Evolutionary conservation across 1,284 basidiomycete genomes (phyloP), one percentile per base, ranked within the genome.

Genomic region (Cutaneotrichosporon dermatis): DNA sequence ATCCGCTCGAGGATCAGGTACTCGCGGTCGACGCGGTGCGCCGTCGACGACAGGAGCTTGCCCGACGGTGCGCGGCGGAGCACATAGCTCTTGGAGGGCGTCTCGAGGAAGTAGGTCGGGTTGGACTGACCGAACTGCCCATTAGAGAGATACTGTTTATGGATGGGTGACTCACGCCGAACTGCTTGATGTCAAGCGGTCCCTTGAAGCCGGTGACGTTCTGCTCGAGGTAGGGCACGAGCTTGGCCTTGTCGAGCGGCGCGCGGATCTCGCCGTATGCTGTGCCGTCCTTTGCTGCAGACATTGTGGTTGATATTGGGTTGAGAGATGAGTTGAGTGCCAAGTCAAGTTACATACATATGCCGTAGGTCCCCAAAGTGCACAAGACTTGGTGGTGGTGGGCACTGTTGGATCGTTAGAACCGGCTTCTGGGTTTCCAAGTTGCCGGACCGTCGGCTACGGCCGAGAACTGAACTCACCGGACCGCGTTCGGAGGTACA

Each of bases 21-120:
- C 80, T 97, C 94, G 45, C 94, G 85, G 72, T 97, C 94, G 50
- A 98, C 85, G 71, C 94, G 90, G 74, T 98, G 94, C 0, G 94
- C 94, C 1, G 92, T 97, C 54, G 86, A 82, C 1, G 89, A 91
- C 12, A 98, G 80, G 1, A 97, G 84, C 45, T 86, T 80, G 0
- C 94, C 94, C 0, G 87, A 85, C 13, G 94, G 94, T 73, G 95
- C 95, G 76, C 96, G 93, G 34, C 94, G 88, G 53, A 97, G 81
- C 2, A 98, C 94, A 66, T 71, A 72, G n/a, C 59, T 59, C 51
- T 58, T 56, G 0, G 62, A 60, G 6, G 68, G 65, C 9, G 61
- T 57, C 43, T 45, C 51, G 42, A 66, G 45, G 16, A 65, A 89
- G 75, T 97, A 97, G 0, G 94, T 97, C 0, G 94, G 94, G 72